Conservation (phyloP, 2,329 filamentous ascomycete genomes). For the Fusarium lateritium region DNA sequence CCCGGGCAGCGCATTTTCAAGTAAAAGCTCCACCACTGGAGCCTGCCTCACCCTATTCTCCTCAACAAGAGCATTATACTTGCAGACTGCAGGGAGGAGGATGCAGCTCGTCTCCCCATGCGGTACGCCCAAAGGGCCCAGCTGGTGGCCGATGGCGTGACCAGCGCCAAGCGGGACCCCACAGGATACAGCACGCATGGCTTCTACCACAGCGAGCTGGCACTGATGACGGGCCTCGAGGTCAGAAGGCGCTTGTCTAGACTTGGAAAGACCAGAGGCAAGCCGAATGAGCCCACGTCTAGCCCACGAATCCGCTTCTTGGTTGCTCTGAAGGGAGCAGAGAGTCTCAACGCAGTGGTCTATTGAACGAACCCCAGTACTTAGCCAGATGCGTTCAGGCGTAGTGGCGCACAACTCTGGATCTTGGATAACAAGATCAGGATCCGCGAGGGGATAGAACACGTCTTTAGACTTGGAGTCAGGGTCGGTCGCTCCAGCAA, state of each 20-base stretch:
- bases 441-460: constrained; percentile 56
- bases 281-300: constrained; percentile 3
- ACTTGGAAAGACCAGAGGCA: constrained; percentile 6
- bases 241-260: background rate
- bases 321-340: constrained; percentile 59
- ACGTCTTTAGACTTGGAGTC: constrained; percentile 47
- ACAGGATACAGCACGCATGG: constrained; percentile 63
- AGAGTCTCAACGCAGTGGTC: constrained; percentile 72
- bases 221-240: constrained; percentile 61
- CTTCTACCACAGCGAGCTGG: constrained; percentile 66
- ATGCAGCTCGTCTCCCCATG: constrained; percentile 67
- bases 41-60: too few relatives aligned
- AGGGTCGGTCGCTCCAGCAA: constrained; percentile 50
- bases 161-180: constrained; percentile 63
- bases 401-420: constrained; percentile 66
- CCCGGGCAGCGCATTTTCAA: too few relatives aligned
- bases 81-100: constrained; percentile 68
- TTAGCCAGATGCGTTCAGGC: constrained; percentile 68
- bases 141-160: constrained; percentile 68
- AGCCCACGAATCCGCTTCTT: constrained; percentile 48
- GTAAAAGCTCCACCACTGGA: too few relatives aligned
- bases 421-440: constrained; percentile 70
- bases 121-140: constrained; percentile 69
- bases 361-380: constrained; percentile 69
- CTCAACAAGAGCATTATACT: constrained; percentile 50